Evolutionary conservation across 139 green algal species (phyloP).

Genomic region (Asterochloris erici): DNA sequence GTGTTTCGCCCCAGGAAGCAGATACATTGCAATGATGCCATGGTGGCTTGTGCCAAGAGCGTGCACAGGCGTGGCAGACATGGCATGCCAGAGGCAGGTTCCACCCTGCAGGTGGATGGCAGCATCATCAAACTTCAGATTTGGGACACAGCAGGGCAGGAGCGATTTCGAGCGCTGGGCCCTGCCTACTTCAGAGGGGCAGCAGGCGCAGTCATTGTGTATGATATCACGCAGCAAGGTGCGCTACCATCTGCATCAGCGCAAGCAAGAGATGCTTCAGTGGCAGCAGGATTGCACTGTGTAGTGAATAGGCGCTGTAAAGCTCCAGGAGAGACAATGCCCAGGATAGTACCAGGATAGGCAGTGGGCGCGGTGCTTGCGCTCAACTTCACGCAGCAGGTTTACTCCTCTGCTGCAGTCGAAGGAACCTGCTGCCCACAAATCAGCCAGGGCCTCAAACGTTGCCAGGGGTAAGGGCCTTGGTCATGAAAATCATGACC

Average conservation of each 20-base stretch:
- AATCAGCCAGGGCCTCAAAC: too few species aligned
- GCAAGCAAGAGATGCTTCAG: too few species aligned
- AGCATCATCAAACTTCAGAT: constrained; percentile 66
- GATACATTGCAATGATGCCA: background rate
- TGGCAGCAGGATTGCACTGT: too few species aligned
- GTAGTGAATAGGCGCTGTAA: too few species aligned
- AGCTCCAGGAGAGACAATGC: background rate
- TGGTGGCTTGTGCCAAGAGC: background rate
- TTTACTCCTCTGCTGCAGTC: too few species aligned
- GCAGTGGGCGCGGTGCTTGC: too few species aligned
- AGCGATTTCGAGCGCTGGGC: constrained; percentile 55
- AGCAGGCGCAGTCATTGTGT: constrained; percentile 54
- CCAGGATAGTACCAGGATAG: background rate
- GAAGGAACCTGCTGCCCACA: too few species aligned
- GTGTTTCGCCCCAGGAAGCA: background rate
- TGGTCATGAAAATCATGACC: too few species aligned
- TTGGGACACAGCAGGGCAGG: constrained; percentile 58
- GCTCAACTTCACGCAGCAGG: too few species aligned
- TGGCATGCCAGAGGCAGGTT: background rate
- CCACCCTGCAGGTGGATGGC: constrained; percentile 38
- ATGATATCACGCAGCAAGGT: constrained; percentile 58
- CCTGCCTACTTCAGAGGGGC: constrained; percentile 61
- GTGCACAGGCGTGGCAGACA: background rate
- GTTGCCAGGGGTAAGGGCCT: too few species aligned
- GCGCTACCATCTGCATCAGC: too few species aligned